Conservation (phyloP, 2,329 filamentous ascomycete species). For the Colletotrichum coccodes region DNA sequence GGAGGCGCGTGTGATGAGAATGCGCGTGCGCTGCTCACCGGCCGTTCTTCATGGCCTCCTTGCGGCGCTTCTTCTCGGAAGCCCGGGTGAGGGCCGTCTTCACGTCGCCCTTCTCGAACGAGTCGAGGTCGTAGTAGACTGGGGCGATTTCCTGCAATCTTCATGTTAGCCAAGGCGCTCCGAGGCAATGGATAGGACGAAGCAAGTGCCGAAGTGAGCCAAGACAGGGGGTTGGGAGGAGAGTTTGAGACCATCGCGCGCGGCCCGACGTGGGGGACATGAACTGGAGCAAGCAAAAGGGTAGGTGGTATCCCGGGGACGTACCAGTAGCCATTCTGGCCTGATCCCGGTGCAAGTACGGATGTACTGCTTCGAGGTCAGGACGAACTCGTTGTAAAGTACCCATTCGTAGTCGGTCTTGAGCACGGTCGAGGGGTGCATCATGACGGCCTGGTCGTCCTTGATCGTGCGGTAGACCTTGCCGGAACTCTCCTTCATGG, state of each 20-base stretch:
- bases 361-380: conserved; percentile 98
- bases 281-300: neutral
- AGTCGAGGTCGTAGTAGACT: conserved; percentile 86
- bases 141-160: conserved; percentile 84
- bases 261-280: neutral
- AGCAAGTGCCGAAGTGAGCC: conserved; percentile 9
- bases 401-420: conserved; percentile 95
- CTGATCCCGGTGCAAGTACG: conserved; percentile 91
- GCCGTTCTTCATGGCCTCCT: conserved; percentile 64
- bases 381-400: conserved; percentile 96
- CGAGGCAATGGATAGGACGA: neutral
- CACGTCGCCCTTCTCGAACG: conserved; percentile 88
- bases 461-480: conserved; percentile 97
- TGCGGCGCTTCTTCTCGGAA: conserved; percentile 69
- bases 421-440: conserved; percentile 93
- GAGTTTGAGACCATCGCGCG: neutral
- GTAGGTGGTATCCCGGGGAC: conserved; percentile 39
- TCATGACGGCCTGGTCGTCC: conserved; percentile 91
- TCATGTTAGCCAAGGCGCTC: conserved; percentile 2
- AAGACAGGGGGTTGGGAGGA: neutral
- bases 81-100: conserved; percentile 72
- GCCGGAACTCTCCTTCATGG: conserved; percentile 87
- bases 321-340: conserved; percentile 92
- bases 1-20: neutral
- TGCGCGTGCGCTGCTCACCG: conserved; percentile 41